Percentiles rank a stretch among this genome's conserved stretches.
Conservation (phyloP, 495 filamentous ascomycete genomes). For the Trichoderma gamsii region DNA sequence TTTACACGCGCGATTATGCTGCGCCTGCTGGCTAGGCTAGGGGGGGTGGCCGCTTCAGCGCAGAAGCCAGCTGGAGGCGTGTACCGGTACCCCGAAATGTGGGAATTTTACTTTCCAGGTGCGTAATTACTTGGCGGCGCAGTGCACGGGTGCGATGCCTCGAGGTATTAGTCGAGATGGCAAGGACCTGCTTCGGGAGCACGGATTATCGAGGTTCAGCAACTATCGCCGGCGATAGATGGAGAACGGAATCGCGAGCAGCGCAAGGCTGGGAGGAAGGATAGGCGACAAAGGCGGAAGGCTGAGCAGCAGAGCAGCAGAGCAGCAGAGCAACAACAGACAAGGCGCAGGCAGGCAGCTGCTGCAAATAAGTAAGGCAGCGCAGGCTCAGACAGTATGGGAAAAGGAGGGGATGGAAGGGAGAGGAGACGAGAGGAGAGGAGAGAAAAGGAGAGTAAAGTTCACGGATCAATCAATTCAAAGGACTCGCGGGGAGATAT, state of each 20-base stretch:
- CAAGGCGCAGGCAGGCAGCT: background rate
- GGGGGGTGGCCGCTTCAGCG: constrained; percentile 1
- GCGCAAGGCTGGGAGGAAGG: no score
- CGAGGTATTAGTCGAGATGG: background rate
- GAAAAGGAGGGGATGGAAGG: background rate
- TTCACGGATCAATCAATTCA: background rate
- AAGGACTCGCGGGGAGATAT: background rate
- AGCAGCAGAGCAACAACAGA: background rate
- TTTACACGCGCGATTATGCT: constrained; percentile 46
- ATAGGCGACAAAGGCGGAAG: background rate
- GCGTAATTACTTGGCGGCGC: background rate
- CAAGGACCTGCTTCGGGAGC: no score
- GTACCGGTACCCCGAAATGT: background rate
- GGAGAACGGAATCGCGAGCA: background rate
- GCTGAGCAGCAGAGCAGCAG: background rate
- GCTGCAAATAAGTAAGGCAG: background rate
- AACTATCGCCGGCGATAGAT: constrained; percentile 12
- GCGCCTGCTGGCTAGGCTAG: constrained; percentile 26
- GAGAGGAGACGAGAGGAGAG: background rate
- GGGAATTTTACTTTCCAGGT: background rate
- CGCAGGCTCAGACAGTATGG: background rate
- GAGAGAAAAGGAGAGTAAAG: background rate
- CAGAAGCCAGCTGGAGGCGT: constrained; percentile 3
- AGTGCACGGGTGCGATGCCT: background rate
- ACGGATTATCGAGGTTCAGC: background rate